Evolutionary conservation across 208 protist species (phyloP).

Genomic region (Acanthamoeba healyi): DNA sequence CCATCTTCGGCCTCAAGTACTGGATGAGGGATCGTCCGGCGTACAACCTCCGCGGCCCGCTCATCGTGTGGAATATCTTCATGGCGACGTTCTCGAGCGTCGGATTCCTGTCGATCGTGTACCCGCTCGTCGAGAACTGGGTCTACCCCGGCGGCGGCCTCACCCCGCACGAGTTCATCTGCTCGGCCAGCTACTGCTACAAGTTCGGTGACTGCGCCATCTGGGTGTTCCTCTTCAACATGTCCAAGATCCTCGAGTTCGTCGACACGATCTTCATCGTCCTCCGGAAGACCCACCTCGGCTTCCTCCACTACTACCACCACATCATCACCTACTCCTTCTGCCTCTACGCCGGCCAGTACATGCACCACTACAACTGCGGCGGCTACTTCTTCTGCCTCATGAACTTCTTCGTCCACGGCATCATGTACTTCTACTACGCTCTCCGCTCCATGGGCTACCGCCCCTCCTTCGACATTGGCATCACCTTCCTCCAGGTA

Average conservation of each 20-base stretch:
- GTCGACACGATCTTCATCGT: slow-evolving; percentile 91
- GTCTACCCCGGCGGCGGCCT: slow-evolving; percentile 34
- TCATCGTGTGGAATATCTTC: slow-evolving; percentile 91
- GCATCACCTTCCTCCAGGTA: slow-evolving; percentile 75
- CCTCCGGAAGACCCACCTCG: slow-evolving; percentile 88
- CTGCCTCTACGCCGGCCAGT: slow-evolving; percentile 92
- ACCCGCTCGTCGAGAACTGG: slow-evolving; percentile 1
- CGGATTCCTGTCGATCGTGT: slow-evolving; percentile 79
- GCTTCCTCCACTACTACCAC: slow-evolving; percentile 94
- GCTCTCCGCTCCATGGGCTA: slow-evolving; percentile 90
- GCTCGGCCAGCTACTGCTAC: slow-evolving; percentile 67
- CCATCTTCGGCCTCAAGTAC: slow-evolving; percentile 57
- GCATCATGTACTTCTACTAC: slow-evolving; percentile 97
- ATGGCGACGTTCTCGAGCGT: slow-evolving; percentile 91
- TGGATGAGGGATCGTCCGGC: slow-evolving; percentile 90
- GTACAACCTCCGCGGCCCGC: slow-evolving; percentile 85
- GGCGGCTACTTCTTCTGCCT: slow-evolving; percentile 90
- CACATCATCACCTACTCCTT: slow-evolving; percentile 94
- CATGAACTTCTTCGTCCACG: slow-evolving; percentile 96
- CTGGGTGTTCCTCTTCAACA: slow-evolving; percentile 88
- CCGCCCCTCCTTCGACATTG: slow-evolving; percentile 87
- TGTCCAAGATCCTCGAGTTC: slow-evolving; percentile 90
- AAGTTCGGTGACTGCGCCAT: slow-evolving; percentile 85
- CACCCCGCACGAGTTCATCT: neutral
- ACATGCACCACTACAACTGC: slow-evolving; percentile 69